These are phyloP conservation scores for Erysimum cheiri DNA, from an alignment of 441 rosid species.

Conservation along the genomic window DNA sequence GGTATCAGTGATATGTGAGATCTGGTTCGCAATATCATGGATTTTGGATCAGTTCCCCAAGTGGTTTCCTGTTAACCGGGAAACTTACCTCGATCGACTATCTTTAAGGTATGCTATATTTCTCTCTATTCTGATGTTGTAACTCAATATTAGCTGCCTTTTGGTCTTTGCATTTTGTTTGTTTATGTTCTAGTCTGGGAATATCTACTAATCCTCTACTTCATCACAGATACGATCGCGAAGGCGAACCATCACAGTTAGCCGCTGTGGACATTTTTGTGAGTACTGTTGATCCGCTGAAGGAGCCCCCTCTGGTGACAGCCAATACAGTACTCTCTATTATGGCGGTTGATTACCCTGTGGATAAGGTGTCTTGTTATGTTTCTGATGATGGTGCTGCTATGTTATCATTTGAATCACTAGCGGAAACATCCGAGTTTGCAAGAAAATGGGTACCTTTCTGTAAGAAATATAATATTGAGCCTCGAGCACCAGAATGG, in stretches of 20 bases:
- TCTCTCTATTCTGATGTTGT: slow-evolving; percentile 19
- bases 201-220: slow-evolving; percentile 13
- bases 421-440: slow-evolving; percentile 92
- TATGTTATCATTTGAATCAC: slow-evolving; percentile 91
- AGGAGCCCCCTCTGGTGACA: slow-evolving; percentile 97
- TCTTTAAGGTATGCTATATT: slow-evolving; percentile 66
- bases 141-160: slow-evolving; percentile 25
- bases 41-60: slow-evolving; percentile 98
- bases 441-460: slow-evolving; percentile 98
- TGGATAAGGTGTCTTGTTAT: slow-evolving; percentile 97
- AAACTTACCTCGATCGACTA: slow-evolving; percentile 96
- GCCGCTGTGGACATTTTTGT: slow-evolving; percentile 97
- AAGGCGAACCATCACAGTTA: slow-evolving; percentile 93
- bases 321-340: slow-evolving; percentile 97
- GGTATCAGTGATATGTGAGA: slow-evolving; percentile 96
- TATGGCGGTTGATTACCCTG: slow-evolving; percentile 94
- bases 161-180: slow-evolving; percentile 52
- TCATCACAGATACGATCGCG: slow-evolving; percentile 73
- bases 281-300: slow-evolving; percentile 94
- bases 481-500: slow-evolving; percentile 98
- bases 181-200: slow-evolving; percentile 34
- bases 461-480: slow-evolving; percentile 82
- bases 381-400: slow-evolving; percentile 99
- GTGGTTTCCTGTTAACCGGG: slow-evolving; percentile 96
- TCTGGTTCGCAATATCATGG: slow-evolving; percentile 99